Evolutionary conservation across 2,329 filamentous ascomycete species (phyloP), one percentile per base, ranked within the genome.

Genomic region (Xylaria arbuscula): DNA sequence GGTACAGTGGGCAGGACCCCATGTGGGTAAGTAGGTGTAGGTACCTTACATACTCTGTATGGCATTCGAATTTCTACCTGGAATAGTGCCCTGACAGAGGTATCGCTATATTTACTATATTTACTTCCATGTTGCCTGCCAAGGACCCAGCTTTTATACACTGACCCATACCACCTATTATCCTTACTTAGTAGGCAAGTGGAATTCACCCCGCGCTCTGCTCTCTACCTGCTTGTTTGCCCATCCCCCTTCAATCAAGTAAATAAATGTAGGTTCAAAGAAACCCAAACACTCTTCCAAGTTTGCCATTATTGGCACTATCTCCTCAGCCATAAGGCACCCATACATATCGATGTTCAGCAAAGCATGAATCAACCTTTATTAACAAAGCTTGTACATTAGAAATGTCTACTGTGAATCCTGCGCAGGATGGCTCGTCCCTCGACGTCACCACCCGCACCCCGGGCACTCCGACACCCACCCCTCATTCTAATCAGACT

Each of bases 401-500:
- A 72, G 72, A 73, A 45, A 77, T 77, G 75, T 67, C 75, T 72
- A 40, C 66, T 47, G 57, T 48, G 42, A 62, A 72, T 64, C 65
- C 67, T 62, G 56, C 64, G 68, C 73, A 74, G 66, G 72, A 75
- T 73, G 72, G 66, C 67, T 63, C 67, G 50, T 67, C 71, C 70
- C 67, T 66, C 72, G 69, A 62, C 62, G 62, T 69, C 68, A 67
- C 64, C 45, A 48, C 63, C 55, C 58, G 36, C 34, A 40, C 45
- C 55, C 28, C 64, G 48, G 64, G 48, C 42, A 57, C 56, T 24
- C 36, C 51, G 38, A 58, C 72, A 24, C n/a, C 61, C 67, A 13
- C 42, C 32, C 68, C 81, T 64, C 48, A n/a, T n/a, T 79, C 83
- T 57, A 77, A 82, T 50, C 84, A 87, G 69, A 74, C 82, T 6